Conservation (phyloP, 768 basidiomycete genomes). For the Mycena galericulata region DNA sequence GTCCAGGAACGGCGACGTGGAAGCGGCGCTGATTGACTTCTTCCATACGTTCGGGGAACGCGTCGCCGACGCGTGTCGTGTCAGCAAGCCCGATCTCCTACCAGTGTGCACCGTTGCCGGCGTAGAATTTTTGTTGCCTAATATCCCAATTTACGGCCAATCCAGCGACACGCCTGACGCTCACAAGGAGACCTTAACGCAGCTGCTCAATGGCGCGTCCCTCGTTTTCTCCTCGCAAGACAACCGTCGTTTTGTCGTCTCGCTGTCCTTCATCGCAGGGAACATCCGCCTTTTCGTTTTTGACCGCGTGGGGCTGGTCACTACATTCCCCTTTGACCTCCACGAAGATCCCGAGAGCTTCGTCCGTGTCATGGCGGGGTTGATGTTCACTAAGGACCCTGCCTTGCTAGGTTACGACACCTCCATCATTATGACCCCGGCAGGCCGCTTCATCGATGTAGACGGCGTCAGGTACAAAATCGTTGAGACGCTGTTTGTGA, state of each 20-base stretch:
- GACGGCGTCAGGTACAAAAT: background rate
- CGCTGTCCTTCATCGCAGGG: background rate
- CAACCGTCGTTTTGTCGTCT: slow-evolving; percentile 16
- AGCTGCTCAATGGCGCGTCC: slow-evolving; percentile 12
- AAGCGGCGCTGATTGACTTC: background rate
- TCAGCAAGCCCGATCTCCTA: slow-evolving; percentile 1
- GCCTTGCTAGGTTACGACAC: slow-evolving; percentile 10
- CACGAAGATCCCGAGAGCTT: slow-evolving; percentile 7
- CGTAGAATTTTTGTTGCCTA: background rate
- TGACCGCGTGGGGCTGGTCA: slow-evolving; percentile 11
- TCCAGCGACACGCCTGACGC: background rate
- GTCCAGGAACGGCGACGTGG: background rate
- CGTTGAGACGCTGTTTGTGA: slow-evolving; percentile 4
- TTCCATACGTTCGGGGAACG: background rate
- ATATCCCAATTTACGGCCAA: background rate
- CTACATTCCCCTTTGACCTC: slow-evolving; percentile 12
- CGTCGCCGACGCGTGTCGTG: background rate
- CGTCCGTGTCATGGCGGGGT: slow-evolving; percentile 8
- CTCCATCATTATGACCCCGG: background rate
- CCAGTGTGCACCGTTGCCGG: background rate
- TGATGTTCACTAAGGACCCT: slow-evolving; percentile 14
- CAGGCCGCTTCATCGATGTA: background rate
- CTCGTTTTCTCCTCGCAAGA: slow-evolving; percentile 16
- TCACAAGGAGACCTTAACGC: background rate
- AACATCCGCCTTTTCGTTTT: slow-evolving; percentile 4